Evolutionary conservation across 257 asterid genomes (phyloP), one percentile per base, ranked within the genome.

Genomic region (Solanum gandarillasii): DNA sequence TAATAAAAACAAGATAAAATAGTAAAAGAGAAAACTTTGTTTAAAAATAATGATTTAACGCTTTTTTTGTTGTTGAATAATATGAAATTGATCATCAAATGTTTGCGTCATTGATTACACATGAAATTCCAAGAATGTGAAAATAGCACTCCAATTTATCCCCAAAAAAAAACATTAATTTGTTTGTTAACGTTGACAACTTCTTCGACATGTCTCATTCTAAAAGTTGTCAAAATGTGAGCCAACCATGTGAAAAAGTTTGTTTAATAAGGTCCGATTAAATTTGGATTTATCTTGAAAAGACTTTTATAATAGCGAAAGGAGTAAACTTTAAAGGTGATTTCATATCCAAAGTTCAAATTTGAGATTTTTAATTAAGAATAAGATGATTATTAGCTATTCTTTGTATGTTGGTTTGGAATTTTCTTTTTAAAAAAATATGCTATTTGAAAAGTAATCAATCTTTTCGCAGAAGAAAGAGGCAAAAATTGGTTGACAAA

Each of bases 101-200:
- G 83, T 38, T n/a, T 38, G 58, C 83, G 83, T 76, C 83, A 76
- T 76, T 25, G 83, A 38, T 76, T 38, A 76, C 83, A 38, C 58
- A 76, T 38, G 35, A 76, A 38, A 39, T 76, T 76, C 34, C 6
- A 71, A 71, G 9, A 68, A 4, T 68, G 70, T 65, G 16, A n/a
- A 65, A 27, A 52, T 16, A 5, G 14, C 0, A 62, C 14, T 23
- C 71, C 29, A 4, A 38, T 36, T 20, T 75, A 23, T 11, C 83
- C 82, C 82, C 7, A 1, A 5, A 4, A 12, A 29, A 5, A 65
- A 38, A 38, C 5, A 36, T 10, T 38, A 21, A 23, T 38, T 36
- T 75, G 6, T 75, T 75, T 38, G 48, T 38, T 35, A 75, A 75
- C 21, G 55, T 75, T 38, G 83, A 75, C 55, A 38, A 23, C 83